Base-by-base conservation (phyloP, 805 yeast species). In the Candida nitratophila region DNA sequence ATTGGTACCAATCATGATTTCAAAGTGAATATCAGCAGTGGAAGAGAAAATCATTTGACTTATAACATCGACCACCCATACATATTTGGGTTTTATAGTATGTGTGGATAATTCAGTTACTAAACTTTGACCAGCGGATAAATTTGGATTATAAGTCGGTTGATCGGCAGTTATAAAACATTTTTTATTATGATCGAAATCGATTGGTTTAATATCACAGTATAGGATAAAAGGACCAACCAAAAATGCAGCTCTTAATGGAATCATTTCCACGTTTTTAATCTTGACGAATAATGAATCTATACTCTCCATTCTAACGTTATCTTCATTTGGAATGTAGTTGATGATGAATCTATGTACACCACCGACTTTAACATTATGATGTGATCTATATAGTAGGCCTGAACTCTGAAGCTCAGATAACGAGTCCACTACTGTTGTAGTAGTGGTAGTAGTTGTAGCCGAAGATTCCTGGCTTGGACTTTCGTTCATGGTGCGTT, bases 211-310 rank as follows among this genome's bases (percentile, higher is more conserved):
- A 40, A 93, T 78, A 61, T 91, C 97, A 20, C 82, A 86, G 55
- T 93, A 93, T 6, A 93, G 64, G 2, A 86, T 71, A 57, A 80
- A 91, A 0, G 99, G 99, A 0, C 98, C 99, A 1, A 90, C 82
- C 37, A 93, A 63, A 54, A 82, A 87, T 1, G 96, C 85, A 0
- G 97, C 95, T 26, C 95, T 64, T 51, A 87, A 59, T 1, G 93
- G 73, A 3, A 86, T 65, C 50, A 78, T 76, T 60, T 89, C 96
- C 3, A 65, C 68, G 62, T 90, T 90, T 54, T 77, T 79, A 33
- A 90, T 75, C 43, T 77, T 74, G 20, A 84, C 61, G 73, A 76
- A 81, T 1, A 78, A 47, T 1, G 59, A 45, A 12, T 47, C n/a
- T 8, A 44, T 24, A 10, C 10, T 24, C 10, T 24, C 27, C 27